Conservation (phyloP, 192 early-diverging fungal genomes). For the Physocladia obscura region DNA sequence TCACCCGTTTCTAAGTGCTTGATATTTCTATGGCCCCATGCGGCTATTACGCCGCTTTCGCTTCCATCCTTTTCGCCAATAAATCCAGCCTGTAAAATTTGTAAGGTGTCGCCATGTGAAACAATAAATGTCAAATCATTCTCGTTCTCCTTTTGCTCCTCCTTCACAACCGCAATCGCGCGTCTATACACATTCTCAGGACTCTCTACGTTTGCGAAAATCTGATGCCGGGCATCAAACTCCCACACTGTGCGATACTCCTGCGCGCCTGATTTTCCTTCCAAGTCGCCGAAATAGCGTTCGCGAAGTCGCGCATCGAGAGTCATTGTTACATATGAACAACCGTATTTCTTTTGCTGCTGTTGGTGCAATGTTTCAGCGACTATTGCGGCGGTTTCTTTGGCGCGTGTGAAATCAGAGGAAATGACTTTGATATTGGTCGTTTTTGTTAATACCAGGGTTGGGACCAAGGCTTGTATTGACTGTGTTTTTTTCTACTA, state of each 20-base stretch:
- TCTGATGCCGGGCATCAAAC: constrained; percentile 27
- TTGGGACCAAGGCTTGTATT: background rate
- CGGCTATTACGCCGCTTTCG: too few species aligned
- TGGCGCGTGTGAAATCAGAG: constrained; percentile 54
- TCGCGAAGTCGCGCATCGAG: constrained; percentile 45
- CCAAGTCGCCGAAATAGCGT: constrained; percentile 57
- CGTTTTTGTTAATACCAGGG: background rate
- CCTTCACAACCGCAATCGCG: background rate
- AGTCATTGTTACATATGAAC: background rate
- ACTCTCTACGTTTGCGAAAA: background rate
- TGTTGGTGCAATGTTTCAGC: background rate
- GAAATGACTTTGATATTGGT: constrained; percentile 41
- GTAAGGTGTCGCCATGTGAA: constrained; percentile 28
- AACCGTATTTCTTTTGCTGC: background rate
- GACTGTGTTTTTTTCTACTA: background rate
- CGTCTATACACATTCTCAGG: background rate
- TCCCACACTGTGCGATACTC: constrained; percentile 48
- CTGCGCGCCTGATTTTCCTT: constrained; percentile 42
- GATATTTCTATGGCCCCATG: constrained; percentile 4
- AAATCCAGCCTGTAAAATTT: constrained; percentile 6
- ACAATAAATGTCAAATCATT: constrained; percentile 6
- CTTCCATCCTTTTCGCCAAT: background rate
- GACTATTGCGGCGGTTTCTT: constrained; percentile 53
- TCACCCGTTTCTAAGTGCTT: constrained; percentile 17
- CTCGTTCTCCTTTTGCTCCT: background rate